Conservation (phyloP, 805 yeast genomes). For the Scheffersomyces spartinae region DNA sequence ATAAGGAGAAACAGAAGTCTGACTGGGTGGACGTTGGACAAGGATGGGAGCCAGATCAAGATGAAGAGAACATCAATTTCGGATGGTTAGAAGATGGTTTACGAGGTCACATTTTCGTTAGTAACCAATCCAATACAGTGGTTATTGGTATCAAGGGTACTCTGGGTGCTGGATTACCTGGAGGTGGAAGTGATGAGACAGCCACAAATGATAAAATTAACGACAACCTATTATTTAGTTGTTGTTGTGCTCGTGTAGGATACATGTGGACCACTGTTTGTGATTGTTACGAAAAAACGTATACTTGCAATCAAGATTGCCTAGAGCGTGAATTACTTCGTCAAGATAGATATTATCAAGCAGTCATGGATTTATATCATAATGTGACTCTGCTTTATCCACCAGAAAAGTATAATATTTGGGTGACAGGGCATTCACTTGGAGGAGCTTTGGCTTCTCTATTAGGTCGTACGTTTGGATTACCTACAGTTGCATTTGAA, state of each 20-base stretch:
- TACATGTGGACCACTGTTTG: conserved; percentile 93
- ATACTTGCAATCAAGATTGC: conserved; percentile 83
- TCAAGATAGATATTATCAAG: conserved; percentile 74
- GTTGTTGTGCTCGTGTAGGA: conserved; percentile 91
- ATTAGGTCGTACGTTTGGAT: conserved; percentile 79
- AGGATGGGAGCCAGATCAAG: conserved; percentile 41
- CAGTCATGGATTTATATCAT: conserved; percentile 64
- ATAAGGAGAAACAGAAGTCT: conserved; percentile 36
- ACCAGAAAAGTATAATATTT: conserved; percentile 45
- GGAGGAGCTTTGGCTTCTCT: conserved; percentile 83
- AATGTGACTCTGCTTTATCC: conserved; percentile 64
- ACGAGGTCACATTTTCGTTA: conserved; percentile 81
- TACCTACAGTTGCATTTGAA: conserved; percentile 84
- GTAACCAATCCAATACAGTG: conserved; percentile 44
- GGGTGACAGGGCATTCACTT: conserved; percentile 92
- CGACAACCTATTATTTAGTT: conserved; percentile 82
- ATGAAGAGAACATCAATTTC: conserved; percentile 42
- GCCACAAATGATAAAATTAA: conserved; percentile 71
- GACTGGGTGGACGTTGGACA: conserved; percentile 77
- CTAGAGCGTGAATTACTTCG: conserved; percentile 63
- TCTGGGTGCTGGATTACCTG: conserved; percentile 58
- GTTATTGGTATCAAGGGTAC: conserved; percentile 88
- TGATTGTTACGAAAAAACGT: conserved; percentile 76
- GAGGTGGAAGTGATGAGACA: conserved; percentile 50
- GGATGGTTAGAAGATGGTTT: conserved; percentile 87